Evolutionary conservation across 2,329 filamentous ascomycete genomes (phyloP), one percentile per base, ranked within the genome.

Genomic region (Fusarium camptoceras): DNA sequence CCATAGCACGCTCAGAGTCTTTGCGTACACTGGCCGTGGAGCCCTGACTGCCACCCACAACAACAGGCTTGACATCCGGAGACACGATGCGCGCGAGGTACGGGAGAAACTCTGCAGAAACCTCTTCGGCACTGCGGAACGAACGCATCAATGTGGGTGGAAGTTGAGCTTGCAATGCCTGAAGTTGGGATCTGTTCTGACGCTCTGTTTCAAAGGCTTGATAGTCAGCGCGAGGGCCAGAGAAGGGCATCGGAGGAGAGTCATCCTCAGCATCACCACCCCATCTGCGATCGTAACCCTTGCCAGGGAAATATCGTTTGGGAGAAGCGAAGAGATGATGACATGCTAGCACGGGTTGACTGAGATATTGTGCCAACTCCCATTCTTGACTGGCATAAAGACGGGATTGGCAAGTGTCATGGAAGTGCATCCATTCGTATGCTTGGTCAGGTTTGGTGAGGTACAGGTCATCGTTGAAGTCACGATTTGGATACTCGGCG

Each of bases 381-480:
- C 96, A 99, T 59, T 97, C 94, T 78, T 98, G 95, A 63, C 88
- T 90, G n/a, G 89, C 83, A 77, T 91, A 97, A 2, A 98, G 86
- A 41, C 91, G 89, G 1, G 91, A 90, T 25, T 93, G 94, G 68
- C 97, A 90, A 1, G 85, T 84, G 75, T 98, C 96, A 79, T 98
- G 93, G 80, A 99, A 98, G 78, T 97, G 86, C 58, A 99, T 87
- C 96, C 96, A 99, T 76, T 98, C 95, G 79, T 97, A 97, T 1
- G 93, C 93, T 78, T 87, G 83, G 71, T 91, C 90, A 0, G 97
- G 97, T 77, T 99, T 99, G 34, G 91, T 92, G 31, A 99, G 89
- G 72, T 93, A 91, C 1, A 91, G 92, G 79, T 99, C 96, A 78
- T 99, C 96, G 81, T 98, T 97, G 80, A 92, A 99, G 22, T 94